phyloP scores from a whole-genome alignment of 2,329 filamentous ascomycete species.

The Coccinonectria pachysandricola region DNA sequence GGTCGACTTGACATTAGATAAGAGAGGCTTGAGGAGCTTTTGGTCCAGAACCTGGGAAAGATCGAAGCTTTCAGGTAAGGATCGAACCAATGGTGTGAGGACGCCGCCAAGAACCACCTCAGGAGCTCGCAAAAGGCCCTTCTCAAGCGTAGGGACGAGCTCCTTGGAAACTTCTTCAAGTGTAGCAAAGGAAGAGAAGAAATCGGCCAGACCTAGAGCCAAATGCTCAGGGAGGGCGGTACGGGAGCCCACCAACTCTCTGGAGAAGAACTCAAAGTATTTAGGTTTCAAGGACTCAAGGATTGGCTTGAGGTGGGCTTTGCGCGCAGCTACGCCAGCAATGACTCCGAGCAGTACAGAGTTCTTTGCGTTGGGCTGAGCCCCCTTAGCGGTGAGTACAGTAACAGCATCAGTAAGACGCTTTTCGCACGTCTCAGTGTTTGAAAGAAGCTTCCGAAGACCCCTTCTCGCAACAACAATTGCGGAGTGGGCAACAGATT shows the following conservation, averaged over 20 bases:
- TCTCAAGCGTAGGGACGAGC: slow-evolving; percentile 74
- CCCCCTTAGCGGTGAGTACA: slow-evolving; percentile 57
- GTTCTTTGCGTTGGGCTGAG: slow-evolving; percentile 56
- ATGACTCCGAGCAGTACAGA: slow-evolving; percentile 74
- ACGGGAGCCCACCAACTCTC: slow-evolving; percentile 76
- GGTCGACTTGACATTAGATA: slow-evolving; percentile 87
- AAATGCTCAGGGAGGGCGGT: slow-evolving; percentile 61
- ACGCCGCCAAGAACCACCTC: slow-evolving; percentile 80
- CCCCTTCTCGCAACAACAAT: slow-evolving; percentile 69
- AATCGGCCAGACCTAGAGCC: slow-evolving; percentile 64
- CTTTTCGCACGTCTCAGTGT: slow-evolving; percentile 44
- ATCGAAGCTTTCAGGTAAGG: slow-evolving; percentile 62
- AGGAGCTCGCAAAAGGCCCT: slow-evolving; percentile 76
- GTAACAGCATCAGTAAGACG: slow-evolving; percentile 53
- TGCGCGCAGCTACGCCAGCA: slow-evolving; percentile 73
- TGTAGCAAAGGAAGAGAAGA: slow-evolving; percentile 67
- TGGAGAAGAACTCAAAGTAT: slow-evolving; percentile 72
- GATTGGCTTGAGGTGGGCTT: slow-evolving; percentile 49
- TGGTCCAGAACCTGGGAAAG: slow-evolving; percentile 62
- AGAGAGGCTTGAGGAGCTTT: slow-evolving; percentile 72
- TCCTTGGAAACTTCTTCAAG: slow-evolving; percentile 65
- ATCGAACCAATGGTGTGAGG: slow-evolving; percentile 59
- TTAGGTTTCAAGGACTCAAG: slow-evolving; percentile 56
- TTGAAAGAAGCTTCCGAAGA: slow-evolving; percentile 61
- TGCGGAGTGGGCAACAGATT: slow-evolving; percentile 60